These are phyloP conservation scores for Fonsecaea pugnacius DNA, from an alignment of 2,329 filamentous ascomycete species.

Conservation along the genomic window DNA sequence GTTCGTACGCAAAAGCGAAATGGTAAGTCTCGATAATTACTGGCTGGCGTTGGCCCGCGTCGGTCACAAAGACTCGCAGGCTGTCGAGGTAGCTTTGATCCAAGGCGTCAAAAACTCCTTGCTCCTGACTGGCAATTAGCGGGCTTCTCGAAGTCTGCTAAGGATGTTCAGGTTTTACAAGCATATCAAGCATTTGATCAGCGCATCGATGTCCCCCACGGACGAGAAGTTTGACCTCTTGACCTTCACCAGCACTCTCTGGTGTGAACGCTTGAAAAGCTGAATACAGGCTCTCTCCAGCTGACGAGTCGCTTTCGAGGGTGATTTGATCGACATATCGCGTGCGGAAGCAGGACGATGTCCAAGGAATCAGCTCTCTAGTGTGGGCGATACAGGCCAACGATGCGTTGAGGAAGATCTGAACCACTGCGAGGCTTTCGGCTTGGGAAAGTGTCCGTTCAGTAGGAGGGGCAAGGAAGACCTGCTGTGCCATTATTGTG, in stretches of 20 bases:
- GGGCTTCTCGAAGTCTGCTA: background rate
- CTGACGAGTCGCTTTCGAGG: background rate
- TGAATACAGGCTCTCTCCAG: slow-evolving; percentile 40
- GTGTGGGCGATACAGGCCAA: slow-evolving; percentile 34
- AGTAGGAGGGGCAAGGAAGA: slow-evolving; percentile 9
- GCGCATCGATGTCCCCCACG: slow-evolving; percentile 47
- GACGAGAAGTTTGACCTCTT: slow-evolving; percentile 48
- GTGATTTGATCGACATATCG: slow-evolving; percentile 33
- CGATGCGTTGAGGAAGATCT: slow-evolving; percentile 36
- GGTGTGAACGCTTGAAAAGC: slow-evolving; percentile 18
- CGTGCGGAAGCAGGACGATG: slow-evolving; percentile 28
- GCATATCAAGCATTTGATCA: slow-evolving; percentile 52
- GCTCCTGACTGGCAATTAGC: slow-evolving; percentile 50
- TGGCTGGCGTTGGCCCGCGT: slow-evolving; percentile 43
- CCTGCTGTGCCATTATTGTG: slow-evolving; percentile 22
- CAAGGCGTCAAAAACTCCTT: slow-evolving; percentile 54
- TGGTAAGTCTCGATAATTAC: slow-evolving; percentile 57
- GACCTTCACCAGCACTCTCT: slow-evolving; percentile 16
- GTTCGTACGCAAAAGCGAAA: slow-evolving; percentile 53
- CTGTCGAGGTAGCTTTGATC: slow-evolving; percentile 48
- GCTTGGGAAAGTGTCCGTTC: slow-evolving; percentile 20
- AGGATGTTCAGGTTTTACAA: slow-evolving; percentile 44
- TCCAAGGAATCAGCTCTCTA: slow-evolving; percentile 33
- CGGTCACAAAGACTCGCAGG: slow-evolving; percentile 54
- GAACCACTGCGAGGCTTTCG: slow-evolving; percentile 31